Percentiles rank a stretch among this genome's conserved stretches.
Conservation (phyloP, 805 yeast genomes). For the Myxozyma lipomycoides region DNA sequence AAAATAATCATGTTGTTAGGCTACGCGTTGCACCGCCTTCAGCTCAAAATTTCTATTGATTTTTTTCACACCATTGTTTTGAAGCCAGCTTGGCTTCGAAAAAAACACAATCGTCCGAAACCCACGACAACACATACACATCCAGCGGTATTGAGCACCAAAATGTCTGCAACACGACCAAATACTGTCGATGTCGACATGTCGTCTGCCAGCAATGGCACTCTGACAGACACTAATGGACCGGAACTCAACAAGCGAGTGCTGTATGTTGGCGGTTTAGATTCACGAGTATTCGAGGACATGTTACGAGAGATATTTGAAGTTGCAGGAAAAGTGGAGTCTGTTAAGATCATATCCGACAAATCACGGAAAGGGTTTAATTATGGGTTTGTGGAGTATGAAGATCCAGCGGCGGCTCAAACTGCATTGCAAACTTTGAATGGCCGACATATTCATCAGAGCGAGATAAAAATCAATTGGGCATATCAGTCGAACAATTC, state of each 20-base stretch:
- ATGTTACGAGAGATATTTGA: constrained; percentile 58
- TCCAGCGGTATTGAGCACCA: constrained; percentile 1
- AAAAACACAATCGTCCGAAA: not conserved
- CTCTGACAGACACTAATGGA: not conserved
- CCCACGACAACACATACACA: not conserved
- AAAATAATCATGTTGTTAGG: no score
- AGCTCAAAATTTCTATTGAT: not conserved
- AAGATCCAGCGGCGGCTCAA: constrained; percentile 53
- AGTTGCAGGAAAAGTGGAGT: constrained; percentile 55
- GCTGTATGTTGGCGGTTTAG: constrained; percentile 65
- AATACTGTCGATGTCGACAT: not conserved
- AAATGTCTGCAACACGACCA: not conserved
- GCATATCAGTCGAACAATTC: constrained; percentile 76
- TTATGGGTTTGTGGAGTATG: constrained; percentile 81
- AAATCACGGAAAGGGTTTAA: constrained; percentile 64
- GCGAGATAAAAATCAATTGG: constrained; percentile 66
- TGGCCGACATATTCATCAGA: constrained; percentile 51
- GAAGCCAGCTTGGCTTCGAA: not conserved
- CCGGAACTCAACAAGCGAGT: constrained; percentile 63
- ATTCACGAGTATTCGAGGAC: constrained; percentile 61
- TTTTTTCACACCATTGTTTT: not conserved
- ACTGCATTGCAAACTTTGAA: constrained; percentile 58
- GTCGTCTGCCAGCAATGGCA: not conserved
- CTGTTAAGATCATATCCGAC: constrained; percentile 69
- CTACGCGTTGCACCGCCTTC: no score